Evolutionary conservation across 2,329 filamentous ascomycete species (phyloP).

Genomic region (Incumbomyces lentus): DNA sequence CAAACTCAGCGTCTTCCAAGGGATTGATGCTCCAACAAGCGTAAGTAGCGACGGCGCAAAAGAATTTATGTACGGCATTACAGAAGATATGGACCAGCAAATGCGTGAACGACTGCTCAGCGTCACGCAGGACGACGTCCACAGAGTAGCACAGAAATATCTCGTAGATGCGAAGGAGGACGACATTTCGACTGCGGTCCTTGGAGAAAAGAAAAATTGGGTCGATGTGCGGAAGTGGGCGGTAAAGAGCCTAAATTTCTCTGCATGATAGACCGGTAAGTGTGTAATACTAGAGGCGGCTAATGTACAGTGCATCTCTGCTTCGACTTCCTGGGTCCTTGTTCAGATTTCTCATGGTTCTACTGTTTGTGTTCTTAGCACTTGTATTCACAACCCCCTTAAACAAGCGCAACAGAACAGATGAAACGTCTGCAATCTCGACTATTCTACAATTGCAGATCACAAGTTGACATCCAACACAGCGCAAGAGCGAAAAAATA

Average conservation of each 20-base stretch:
- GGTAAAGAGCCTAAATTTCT: slow-evolving; percentile 16
- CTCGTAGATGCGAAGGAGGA: slow-evolving; percentile 57
- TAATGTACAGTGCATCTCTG: slow-evolving; percentile 17
- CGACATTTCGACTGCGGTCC: slow-evolving; percentile 54
- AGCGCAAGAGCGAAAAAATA: slow-evolving; percentile 41
- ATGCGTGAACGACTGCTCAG: slow-evolving; percentile 78
- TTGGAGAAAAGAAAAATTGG: slow-evolving; percentile 74
- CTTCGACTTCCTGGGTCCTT: slow-evolving; percentile 2
- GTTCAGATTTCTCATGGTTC: neutral
- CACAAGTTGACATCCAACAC: slow-evolving; percentile 33
- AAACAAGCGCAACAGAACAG: slow-evolving; percentile 43
- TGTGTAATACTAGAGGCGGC: neutral
- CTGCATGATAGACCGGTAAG: slow-evolving; percentile 10
- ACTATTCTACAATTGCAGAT: slow-evolving; percentile 39
- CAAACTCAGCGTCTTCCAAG: slow-evolving; percentile 89
- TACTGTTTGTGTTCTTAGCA: slow-evolving; percentile 12
- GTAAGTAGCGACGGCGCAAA: slow-evolving; percentile 83
- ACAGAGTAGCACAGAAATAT: slow-evolving; percentile 69
- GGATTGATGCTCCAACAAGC: slow-evolving; percentile 75
- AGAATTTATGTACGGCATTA: slow-evolving; percentile 73
- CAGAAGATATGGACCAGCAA: slow-evolving; percentile 77
- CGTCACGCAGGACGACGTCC: slow-evolving; percentile 70
- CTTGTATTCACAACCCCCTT: slow-evolving; percentile 12
- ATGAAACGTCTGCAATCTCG: slow-evolving; percentile 40
- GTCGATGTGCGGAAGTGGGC: slow-evolving; percentile 16